Conservation (phyloP, 176 grass and related monocot genomes). For the Paspalum vaginatum region DNA sequence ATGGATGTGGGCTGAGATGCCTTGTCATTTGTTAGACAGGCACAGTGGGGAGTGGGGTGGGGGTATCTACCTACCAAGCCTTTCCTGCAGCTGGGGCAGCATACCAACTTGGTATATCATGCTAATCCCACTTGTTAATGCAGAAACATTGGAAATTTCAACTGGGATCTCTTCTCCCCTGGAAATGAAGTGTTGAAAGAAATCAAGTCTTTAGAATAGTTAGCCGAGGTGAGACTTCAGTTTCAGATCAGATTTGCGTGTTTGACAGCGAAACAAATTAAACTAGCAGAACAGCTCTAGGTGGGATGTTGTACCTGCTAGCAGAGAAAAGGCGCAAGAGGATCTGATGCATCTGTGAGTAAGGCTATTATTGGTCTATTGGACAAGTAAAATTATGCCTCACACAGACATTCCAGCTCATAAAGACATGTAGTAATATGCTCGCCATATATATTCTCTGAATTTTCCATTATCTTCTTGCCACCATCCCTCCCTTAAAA, state of each 20-base stretch:
- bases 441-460: not conserved
- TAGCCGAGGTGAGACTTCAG: constrained; percentile 29
- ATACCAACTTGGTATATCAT: not conserved
- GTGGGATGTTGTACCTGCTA: constrained; percentile 34
- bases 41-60: too few relatives aligned
- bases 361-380: not conserved
- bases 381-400: too few relatives aligned
- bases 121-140: not conserved
- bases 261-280: constrained; percentile 24
- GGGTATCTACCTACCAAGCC: constrained; percentile 15
- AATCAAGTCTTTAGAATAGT: constrained; percentile 15
- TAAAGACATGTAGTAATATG: not conserved
- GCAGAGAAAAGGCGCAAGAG: not conserved
- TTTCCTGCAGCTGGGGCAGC: constrained; percentile 5
- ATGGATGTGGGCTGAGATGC: constrained; percentile 35
- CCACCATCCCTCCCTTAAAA: not conserved
- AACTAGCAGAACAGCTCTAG: constrained; percentile 26
- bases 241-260: constrained; percentile 44
- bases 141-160: not conserved
- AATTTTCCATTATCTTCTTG: not conserved
- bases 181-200: constrained; percentile 37
- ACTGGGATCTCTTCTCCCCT: not conserved
- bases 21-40: constrained; percentile 23
- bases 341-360: not conserved
- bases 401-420: too few relatives aligned